Base-by-base conservation (phyloP, 1,284 basidiomycete genomes). In the Phellopilus nigrolimitatus region DNA sequence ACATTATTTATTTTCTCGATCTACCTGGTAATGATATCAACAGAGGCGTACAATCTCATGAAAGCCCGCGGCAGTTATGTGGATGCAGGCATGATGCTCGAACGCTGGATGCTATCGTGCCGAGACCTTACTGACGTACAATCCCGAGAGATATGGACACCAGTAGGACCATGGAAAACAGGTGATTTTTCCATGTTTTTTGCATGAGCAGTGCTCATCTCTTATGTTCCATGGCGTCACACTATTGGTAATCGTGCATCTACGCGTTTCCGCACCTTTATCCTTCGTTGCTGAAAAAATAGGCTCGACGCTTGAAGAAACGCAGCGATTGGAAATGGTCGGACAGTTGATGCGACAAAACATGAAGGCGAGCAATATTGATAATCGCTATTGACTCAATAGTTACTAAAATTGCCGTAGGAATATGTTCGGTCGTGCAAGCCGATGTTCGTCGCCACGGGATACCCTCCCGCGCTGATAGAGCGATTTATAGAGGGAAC, bases 111-210 rank as follows among this genome's bases (percentile, higher is more conserved):
- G 41, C 34, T 42, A 8, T 38, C 40, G 40, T 53, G 55, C 34
- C 57, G 44, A 21, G 38, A 42, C 24, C 47, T 58, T 24, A 39
- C 25, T 31, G 36, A 56, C 9, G 51, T 50, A 10, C 47, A 53
- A 24, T 50, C 54, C 24, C 39, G 46, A 33, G 53, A 52, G 19
- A 22, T 56, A 10, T 55, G 28, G 22, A 52, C 57, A 12, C 57
- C 58, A 13, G 44, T 60, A 13, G 58, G 58, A 9, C 54, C 58
- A 3, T 60, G 57, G 56, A 47, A 53, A 28, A 54, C 48, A 48
- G 57, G 55, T 50, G 17, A 44, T 43, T n/a, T 28, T 28, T 25
- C 38, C 24, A 4, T 7, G 31, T 6, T 19, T 9, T 36, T 10
- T 9, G 12, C 10, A 24, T 42, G 21, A 22, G 25, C n/a, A n/a